Conservation (phyloP, 2,329 filamentous ascomycete species). For the Paracamarosporium sp. region DNA sequence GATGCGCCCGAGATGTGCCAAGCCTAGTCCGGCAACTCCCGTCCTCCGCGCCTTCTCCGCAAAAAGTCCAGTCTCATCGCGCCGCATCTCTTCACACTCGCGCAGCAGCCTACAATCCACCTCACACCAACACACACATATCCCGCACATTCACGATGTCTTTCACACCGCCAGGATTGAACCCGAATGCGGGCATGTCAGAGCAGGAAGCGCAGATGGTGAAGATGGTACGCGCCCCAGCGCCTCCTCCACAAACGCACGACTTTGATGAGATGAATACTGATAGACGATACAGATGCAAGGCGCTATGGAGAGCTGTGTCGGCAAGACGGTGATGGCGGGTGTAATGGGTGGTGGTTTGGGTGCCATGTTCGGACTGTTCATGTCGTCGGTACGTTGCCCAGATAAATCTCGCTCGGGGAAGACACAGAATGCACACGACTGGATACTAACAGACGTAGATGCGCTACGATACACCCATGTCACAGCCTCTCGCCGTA, state of each 20-base stretch:
- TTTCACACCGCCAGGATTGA: conserved; percentile 39
- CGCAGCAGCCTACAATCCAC: background rate
- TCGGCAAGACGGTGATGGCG: conserved; percentile 85
- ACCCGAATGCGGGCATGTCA: conserved; percentile 46
- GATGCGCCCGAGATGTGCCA: conserved; percentile 17
- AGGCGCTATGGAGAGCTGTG: conserved; percentile 88
- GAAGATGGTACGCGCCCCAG: conserved; percentile 47
- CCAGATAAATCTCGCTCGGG: background rate
- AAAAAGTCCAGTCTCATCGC: conserved; percentile 34
- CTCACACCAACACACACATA: background rate
- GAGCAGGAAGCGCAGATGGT: conserved; percentile 58
- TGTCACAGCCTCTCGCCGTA: conserved; percentile 57
- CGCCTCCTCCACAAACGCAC: background rate
- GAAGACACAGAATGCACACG: background rate
- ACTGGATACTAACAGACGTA: conserved; percentile 44
- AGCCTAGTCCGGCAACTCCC: conserved; percentile 32
- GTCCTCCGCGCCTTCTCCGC: conserved; percentile 44
- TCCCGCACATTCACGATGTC: conserved; percentile 29
- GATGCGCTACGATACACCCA: conserved; percentile 98
- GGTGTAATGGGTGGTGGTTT: conserved; percentile 94
- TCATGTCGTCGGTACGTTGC: conserved; percentile 88
- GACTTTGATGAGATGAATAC: background rate
- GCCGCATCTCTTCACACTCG: conserved; percentile 16
- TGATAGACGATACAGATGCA: conserved; percentile 68
- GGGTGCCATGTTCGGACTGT: conserved; percentile 92